Evolutionary conservation across 345 rosid species (phyloP).

Genomic region (Adansonia digitata): DNA sequence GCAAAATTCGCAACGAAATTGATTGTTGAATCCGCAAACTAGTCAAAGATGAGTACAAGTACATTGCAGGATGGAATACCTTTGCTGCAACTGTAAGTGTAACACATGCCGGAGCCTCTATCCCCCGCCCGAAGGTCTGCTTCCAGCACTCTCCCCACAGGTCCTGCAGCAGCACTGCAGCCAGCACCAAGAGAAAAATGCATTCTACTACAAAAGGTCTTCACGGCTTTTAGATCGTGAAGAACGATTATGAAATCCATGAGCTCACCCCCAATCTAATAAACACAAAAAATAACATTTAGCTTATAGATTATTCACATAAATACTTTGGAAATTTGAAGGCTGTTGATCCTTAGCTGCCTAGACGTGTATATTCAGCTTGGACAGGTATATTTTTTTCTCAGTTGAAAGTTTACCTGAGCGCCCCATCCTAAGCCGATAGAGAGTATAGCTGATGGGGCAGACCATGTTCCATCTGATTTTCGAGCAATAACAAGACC

Average conservation of each 20-base stretch:
- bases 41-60: not conserved
- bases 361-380: not conserved
- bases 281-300: constrained; percentile 1
- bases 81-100: constrained; percentile 84
- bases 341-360: not conserved
- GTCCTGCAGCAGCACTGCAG: constrained; percentile 97
- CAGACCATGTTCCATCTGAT: constrained; percentile 94
- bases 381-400: not conserved
- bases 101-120: constrained; percentile 72
- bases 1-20: constrained; percentile 11
- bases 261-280: constrained; percentile 91
- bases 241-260: constrained; percentile 90
- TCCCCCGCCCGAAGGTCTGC: constrained; percentile 90
- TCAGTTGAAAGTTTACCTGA: constrained; percentile 46
- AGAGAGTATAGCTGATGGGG: constrained; percentile 83
- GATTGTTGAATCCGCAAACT: not conserved
- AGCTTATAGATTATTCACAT: not conserved
- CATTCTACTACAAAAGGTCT: constrained; percentile 93
- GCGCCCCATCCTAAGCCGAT: constrained; percentile 98
- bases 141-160: constrained; percentile 94
- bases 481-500: constrained; percentile 83
- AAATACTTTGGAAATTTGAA: not conserved
- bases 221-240: constrained; percentile 83
- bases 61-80: constrained; percentile 33
- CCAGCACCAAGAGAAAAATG: constrained; percentile 97